Conservation (phyloP, 352 stramenopile species). For the Globisporangium cylindrosporum region DNA sequence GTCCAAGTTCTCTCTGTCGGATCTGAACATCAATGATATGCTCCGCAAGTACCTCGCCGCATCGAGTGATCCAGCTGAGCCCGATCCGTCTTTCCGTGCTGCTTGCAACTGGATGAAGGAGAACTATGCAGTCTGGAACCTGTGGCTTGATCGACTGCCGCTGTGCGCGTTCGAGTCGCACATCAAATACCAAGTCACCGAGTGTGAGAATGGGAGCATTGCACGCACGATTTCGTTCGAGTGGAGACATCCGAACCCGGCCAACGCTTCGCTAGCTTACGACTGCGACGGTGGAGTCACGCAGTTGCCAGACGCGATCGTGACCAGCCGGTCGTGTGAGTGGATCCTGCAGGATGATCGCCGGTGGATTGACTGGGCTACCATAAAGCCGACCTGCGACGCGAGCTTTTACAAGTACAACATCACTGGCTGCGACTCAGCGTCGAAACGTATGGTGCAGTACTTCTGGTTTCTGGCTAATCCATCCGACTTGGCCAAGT, state of each 20-base stretch:
- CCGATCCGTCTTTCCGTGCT: constrained; percentile 30
- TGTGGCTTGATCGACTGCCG: constrained; percentile 36
- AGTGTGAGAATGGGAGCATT: constrained; percentile 22
- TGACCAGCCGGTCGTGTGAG: constrained; percentile 27
- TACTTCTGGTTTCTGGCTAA: constrained; percentile 33
- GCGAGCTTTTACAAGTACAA: constrained; percentile 27
- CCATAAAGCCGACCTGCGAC: constrained; percentile 21
- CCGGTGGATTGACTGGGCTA: constrained; percentile 25
- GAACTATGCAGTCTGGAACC: constrained; percentile 44
- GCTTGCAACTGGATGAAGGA: constrained; percentile 45
- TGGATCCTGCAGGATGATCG: constrained; percentile 19
- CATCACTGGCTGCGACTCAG: constrained; percentile 16
- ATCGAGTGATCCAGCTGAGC: constrained; percentile 8
- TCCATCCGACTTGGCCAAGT: constrained; percentile 17
- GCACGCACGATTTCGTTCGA: constrained; percentile 7
- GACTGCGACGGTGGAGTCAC: constrained; percentile 26
- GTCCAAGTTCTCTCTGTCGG: constrained; percentile 18
- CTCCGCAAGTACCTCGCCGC: constrained; percentile 22
- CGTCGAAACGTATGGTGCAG: constrained; percentile 16
- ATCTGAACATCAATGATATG: constrained; percentile 42
- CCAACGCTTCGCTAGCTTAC: constrained; percentile 23
- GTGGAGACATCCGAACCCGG: constrained; percentile 3
- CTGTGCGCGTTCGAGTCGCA: constrained; percentile 24
- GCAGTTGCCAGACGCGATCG: constrained; percentile 16
- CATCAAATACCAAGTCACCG: constrained; percentile 24